Percentiles rank a stretch among this genome's conserved stretches.
Conservation (phyloP, 345 rosid species). For the Garcia nutans region DNA sequence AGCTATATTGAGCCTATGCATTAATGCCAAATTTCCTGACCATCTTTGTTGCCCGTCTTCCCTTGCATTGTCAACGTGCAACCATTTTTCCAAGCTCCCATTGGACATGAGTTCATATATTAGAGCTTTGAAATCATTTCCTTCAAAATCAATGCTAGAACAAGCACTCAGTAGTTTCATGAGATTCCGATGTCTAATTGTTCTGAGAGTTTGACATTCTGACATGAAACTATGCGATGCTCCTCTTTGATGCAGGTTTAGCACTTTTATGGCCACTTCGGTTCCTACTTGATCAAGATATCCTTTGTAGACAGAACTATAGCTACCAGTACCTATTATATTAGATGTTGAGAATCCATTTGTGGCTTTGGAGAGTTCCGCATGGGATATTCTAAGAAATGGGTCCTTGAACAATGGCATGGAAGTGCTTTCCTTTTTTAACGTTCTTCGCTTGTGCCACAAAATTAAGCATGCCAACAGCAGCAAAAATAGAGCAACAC, state of each 20-base stretch:
- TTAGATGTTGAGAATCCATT: constrained; percentile 6
- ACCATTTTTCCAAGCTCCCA: constrained; percentile 9
- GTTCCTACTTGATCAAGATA: background rate
- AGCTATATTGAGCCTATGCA: constrained; percentile 3
- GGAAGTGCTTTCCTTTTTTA: background rate
- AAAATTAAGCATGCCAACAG: background rate
- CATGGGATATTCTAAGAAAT: background rate
- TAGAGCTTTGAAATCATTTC: constrained; percentile 12
- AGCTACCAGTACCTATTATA: constrained; percentile 7
- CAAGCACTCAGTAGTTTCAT: constrained; percentile 5
- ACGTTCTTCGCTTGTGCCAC: background rate
- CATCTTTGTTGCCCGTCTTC: background rate
- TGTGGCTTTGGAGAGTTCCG: constrained; percentile 1
- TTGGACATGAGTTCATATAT: constrained; percentile 7
- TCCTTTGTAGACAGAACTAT: constrained; percentile 3
- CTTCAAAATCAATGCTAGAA: constrained; percentile 8
- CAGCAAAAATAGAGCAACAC: background rate
- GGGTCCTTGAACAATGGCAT: background rate
- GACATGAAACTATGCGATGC: constrained; percentile 8
- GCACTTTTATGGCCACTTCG: constrained; percentile 3
- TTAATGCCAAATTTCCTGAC: background rate
- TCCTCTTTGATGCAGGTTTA: background rate
- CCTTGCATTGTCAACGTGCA: background rate
- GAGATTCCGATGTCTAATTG: constrained; percentile 1
- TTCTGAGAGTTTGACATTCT: constrained; percentile 5